Base-by-base conservation (phyloP, 148 eudicot genomes). In the Spergularia marina region DNA sequence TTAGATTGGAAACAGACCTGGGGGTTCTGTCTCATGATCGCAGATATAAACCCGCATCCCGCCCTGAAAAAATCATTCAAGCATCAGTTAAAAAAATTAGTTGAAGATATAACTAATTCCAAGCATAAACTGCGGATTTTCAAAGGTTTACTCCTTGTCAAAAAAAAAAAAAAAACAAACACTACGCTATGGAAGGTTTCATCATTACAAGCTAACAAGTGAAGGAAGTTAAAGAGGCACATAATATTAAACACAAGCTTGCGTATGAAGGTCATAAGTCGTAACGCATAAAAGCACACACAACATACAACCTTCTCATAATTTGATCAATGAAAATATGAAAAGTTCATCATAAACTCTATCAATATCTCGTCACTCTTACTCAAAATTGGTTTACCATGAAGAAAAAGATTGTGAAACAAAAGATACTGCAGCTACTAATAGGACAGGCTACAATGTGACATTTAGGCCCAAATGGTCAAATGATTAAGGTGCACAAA, bases 1-100 rank as follows among this genome's bases (percentile, higher is more conserved):
- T 18, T 20, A 59, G 25, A 6, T 41, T 18, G 15, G 72, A 73
- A 68, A 74, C 80, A 71, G 23, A 92, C 97, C 95, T 84, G 98
- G 98, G 60, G 98, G 93, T 17, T 88, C 79, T 67, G 96, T 90
- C 16, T 93, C 91, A 66, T 84, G 93, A 49, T 89, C 90, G 70
- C 91, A 85, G 15, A 91, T 74, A 82, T 93, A 93, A 71, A 91
- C 90, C 65, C 89, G 93, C 89, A 89, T 78, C 30, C 91, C 85
- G 77, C 91, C 91, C 96, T 92, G 88, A 86, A 92, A 21, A 71
- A 74, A 61, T 30, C 20, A 58, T 47, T 25, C 16, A 61, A 44
- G 68, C 9, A 58, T 8, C 54, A 60, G 75, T 39, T 60, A 36
- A n/a, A n/a, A 17, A 39, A 62, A 53, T 55, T 12, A 49, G 53